Conservation (phyloP, 192 early-diverging fungal species). For the Linnemannia exigua region DNA sequence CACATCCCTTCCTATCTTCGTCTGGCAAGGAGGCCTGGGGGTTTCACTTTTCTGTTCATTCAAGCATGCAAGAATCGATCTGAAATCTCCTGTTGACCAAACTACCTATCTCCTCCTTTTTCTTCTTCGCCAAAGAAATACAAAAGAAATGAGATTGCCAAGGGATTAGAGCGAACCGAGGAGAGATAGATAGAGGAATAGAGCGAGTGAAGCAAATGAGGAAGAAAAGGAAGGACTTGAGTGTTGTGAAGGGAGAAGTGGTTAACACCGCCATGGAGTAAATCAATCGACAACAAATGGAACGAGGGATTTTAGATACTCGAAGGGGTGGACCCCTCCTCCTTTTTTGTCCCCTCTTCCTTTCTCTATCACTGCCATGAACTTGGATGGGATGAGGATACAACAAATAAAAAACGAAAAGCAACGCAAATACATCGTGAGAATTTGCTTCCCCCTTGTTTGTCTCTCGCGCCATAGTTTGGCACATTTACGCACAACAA, state of each 20-base stretch:
- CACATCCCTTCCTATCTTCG: background rate
- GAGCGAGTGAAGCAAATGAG: background rate
- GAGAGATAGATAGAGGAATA: background rate
- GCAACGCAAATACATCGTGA: background rate
- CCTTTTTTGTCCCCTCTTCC: background rate
- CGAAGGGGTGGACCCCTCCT: background rate
- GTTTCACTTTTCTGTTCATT: background rate
- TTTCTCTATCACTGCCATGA: background rate
- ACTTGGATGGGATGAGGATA: background rate
- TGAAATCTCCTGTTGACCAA: background rate
- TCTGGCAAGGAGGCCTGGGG: too few relatives aligned
- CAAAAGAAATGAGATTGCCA: background rate
- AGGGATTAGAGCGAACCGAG: background rate
- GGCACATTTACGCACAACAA: background rate
- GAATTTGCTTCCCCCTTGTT: background rate
- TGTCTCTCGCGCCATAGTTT: background rate
- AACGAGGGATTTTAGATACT: background rate
- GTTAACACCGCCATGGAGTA: background rate
- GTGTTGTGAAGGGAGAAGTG: background rate
- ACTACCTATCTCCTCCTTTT: background rate
- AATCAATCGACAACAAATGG: background rate
- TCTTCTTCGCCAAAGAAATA: background rate
- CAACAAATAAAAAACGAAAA: slow-evolving; percentile 2
- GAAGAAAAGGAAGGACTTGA: too few relatives aligned
- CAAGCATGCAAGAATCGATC: background rate